These are phyloP conservation scores for Fusarium pseudocircinatum DNA, from an alignment of 2,329 filamentous ascomycete genomes.

Conservation along the genomic window DNA sequence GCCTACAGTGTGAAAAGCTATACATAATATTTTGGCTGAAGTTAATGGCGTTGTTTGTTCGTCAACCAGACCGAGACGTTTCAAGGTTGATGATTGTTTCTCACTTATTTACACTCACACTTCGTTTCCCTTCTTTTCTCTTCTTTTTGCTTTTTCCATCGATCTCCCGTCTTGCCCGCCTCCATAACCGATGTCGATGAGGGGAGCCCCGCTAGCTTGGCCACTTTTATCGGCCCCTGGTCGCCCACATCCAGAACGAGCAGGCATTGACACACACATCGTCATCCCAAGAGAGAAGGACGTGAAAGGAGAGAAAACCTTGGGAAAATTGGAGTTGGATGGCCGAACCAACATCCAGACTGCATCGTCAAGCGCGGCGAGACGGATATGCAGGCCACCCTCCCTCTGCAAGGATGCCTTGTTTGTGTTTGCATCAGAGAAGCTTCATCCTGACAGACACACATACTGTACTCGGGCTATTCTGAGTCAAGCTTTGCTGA, in stretches of 20 bases:
- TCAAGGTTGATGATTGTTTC: constrained; percentile 4
- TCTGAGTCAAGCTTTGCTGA: neutral
- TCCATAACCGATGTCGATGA: constrained; percentile 28
- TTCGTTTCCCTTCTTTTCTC: constrained; percentile 29
- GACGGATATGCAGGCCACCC: constrained; percentile 28
- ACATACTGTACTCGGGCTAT: neutral
- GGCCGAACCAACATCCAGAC: constrained; percentile 16
- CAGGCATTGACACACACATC: constrained; percentile 10
- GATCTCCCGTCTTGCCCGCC: constrained; percentile 42
- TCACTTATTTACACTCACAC: neutral
- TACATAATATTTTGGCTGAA: neutral
- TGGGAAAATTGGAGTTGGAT: neutral
- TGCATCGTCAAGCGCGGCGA: constrained; percentile 31
- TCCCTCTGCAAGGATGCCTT: constrained; percentile 21
- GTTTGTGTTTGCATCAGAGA: constrained; percentile 24
- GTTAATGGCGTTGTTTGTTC: neutral
- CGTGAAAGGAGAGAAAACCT: constrained; percentile 6
- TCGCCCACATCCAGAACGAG: constrained; percentile 4
- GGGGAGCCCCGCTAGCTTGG: constrained; percentile 19
- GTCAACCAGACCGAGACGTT: constrained; percentile 20
- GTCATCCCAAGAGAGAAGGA: constrained; percentile 4
- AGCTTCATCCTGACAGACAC: constrained; percentile 8
- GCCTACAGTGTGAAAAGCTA: neutral
- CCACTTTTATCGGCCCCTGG: constrained; percentile 20
- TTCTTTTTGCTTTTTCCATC: constrained; percentile 35